Base-by-base conservation (phyloP, 345 rosid genomes). In the Rhodomyrtus tomentosa region DNA sequence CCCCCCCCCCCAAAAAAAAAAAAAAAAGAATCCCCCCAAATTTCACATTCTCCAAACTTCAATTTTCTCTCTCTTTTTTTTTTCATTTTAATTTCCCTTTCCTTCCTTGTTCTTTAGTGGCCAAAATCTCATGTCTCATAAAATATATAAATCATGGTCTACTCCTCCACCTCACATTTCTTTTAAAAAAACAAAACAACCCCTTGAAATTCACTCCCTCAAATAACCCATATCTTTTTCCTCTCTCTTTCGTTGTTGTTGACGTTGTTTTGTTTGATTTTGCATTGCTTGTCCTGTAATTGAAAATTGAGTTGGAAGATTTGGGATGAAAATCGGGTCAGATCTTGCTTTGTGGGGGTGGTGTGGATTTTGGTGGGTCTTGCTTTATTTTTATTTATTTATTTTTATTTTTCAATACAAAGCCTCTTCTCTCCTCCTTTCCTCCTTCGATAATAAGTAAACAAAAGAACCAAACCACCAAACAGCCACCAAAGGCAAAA, bases 231-330 rank as follows among this genome's bases (percentile, higher is more conserved):
- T 86, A 83, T 90, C 86, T 86, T 86, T 84, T n/a, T 38, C 84
- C 84, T 87, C 68, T 81, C 87, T 80, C 86, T 88, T 85, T 62
- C 38, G 38, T 83, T 86, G 72, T 36, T 3, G 68, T 85, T 38
- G 52, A n/a, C n/a, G n/a, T 22, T 25, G 13, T 68, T 24, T 21
- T 58, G 55, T n/a, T 55, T 83, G 68, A 29, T 55, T 21, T 20
- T 18, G 81, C 85, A 82, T 93, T 94, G 87, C 93, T 89, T 92
- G 82, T 90, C 83, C 89, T 90, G 84, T 89, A 92, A 89, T 92
- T 89, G 91, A 90, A 88, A 85, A 83, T 81, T 88, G 90, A 54
- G 54, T 84, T 84, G 84, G 87, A 87, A 90, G 91, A 91, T 90
- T 88, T 90, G 90, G 88, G 50, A 87, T 84, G 88, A 90, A 91